Percentiles rank a stretch among this genome's conserved stretches.
phyloP scores from a whole-genome alignment of 2,329 filamentous ascomycete genomes.

The Trichophyton simii region DNA sequence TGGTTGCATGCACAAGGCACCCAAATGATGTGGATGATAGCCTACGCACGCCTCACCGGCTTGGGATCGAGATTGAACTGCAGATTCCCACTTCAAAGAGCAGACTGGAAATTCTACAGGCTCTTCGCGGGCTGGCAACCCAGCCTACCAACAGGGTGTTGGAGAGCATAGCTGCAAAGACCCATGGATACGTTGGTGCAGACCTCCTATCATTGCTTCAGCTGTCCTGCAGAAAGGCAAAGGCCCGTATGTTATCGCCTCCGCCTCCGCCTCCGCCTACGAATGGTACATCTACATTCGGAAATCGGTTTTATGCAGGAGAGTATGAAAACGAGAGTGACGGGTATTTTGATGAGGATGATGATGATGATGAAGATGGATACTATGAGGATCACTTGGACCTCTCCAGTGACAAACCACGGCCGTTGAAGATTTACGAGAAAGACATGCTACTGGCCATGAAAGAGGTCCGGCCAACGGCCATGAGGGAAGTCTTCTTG shows the following conservation, averaged over 20 bases:
- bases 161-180: slow-evolving; percentile 54
- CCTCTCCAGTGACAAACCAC: background rate
- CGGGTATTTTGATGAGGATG: no score
- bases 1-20: slow-evolving; percentile 64
- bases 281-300: no score
- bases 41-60: slow-evolving; percentile 52
- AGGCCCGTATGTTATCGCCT: slow-evolving; percentile 19
- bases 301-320: background rate
- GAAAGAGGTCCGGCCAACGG: slow-evolving; percentile 59
- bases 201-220: slow-evolving; percentile 59
- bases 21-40: slow-evolving; percentile 58
- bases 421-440: slow-evolving; percentile 23
- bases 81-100: slow-evolving; percentile 61
- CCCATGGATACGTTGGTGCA: slow-evolving; percentile 74
- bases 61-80: slow-evolving; percentile 57
- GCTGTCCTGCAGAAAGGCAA: slow-evolving; percentile 35
- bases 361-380: background rate
- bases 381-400: background rate
- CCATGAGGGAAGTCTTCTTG: slow-evolving; percentile 79
- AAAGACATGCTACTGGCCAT: slow-evolving; percentile 42
- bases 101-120: slow-evolving; percentile 61
- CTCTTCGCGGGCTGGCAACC: slow-evolving; percentile 39
- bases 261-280: background rate
- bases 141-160: slow-evolving; percentile 43
- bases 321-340: background rate